Percentiles rank a stretch among this genome's conserved stretches.
Evolutionary conservation across 768 basidiomycete genomes (phyloP).

Genomic region (Xerocomus potaroensis): DNA sequence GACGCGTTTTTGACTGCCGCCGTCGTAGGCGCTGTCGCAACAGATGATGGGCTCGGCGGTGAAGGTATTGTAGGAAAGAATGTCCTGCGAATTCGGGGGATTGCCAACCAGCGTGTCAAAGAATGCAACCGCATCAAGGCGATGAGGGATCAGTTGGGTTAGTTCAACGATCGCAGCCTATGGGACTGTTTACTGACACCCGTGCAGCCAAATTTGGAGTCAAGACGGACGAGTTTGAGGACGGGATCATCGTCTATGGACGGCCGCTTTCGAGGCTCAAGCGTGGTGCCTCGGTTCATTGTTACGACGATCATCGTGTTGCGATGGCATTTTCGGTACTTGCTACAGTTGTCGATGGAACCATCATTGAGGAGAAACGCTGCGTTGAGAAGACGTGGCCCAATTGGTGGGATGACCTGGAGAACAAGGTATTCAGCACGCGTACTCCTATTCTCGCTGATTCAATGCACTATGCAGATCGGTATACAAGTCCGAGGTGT

Average conservation of each 20-base stretch:
- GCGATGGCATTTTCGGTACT: slow-evolving; percentile 98
- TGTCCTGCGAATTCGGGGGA: slow-evolving; percentile 84
- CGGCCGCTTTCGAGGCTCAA: slow-evolving; percentile 59
- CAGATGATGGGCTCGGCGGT: slow-evolving; percentile 45
- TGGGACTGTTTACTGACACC: not conserved
- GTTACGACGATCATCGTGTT: slow-evolving; percentile 98
- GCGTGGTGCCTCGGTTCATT: slow-evolving; percentile 77
- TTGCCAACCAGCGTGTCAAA: slow-evolving; percentile 97
- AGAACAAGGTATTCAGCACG: slow-evolving; percentile 71
- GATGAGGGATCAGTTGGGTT: slow-evolving; percentile 94
- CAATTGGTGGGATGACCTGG: slow-evolving; percentile 98
- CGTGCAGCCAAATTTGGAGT: slow-evolving; percentile 87
- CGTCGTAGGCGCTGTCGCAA: slow-evolving; percentile 83
- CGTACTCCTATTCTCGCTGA: not conserved
- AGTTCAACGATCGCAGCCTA: slow-evolving; percentile 11
- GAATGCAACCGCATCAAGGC: slow-evolving; percentile 96
- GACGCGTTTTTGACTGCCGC: slow-evolving; percentile 97
- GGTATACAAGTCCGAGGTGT: slow-evolving; percentile 85
- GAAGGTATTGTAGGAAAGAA: slow-evolving; percentile 28
- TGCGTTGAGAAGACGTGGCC: slow-evolving; percentile 99
- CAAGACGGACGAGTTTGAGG: slow-evolving; percentile 85
- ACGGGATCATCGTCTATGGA: slow-evolving; percentile 89
- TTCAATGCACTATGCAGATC: slow-evolving; percentile 48
- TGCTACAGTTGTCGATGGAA: slow-evolving; percentile 65
- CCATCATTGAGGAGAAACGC: slow-evolving; percentile 89